These are phyloP conservation scores for Hypericum androsaemum DNA, from an alignment of 345 rosid species.

Conservation along the genomic window DNA sequence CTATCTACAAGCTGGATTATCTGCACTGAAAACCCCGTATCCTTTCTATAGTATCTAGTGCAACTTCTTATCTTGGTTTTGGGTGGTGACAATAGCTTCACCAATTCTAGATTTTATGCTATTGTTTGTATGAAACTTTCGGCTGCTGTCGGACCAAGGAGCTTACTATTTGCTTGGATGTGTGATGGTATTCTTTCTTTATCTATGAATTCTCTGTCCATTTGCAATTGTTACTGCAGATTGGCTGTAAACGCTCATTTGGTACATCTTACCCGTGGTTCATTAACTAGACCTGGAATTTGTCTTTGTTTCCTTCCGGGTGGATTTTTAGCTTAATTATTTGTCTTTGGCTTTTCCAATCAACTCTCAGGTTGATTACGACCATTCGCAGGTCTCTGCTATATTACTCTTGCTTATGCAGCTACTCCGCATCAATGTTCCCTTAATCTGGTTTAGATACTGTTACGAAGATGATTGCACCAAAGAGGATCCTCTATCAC, in stretches of 20 bases:
- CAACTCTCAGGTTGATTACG: background rate
- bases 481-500: conserved; percentile 92
- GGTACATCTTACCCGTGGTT: too few species aligned
- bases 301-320: too few species aligned
- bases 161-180: too few species aligned
- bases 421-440: conserved; percentile 5
- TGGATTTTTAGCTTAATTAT: background rate
- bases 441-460: conserved; percentile 52
- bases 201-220: too few species aligned
- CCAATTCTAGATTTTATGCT: too few species aligned
- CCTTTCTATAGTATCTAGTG: conserved; percentile 20
- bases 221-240: too few species aligned
- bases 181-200: too few species aligned
- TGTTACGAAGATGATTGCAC: conserved; percentile 79
- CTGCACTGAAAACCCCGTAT: conserved; percentile 95
- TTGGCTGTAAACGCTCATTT: too few species aligned
- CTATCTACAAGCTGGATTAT: conserved; percentile 91
- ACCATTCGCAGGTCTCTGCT: background rate
- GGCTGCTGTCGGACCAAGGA: too few species aligned
- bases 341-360: background rate
- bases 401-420: background rate
- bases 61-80: background rate
- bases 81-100: background rate
- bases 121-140: too few species aligned
- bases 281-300: too few species aligned